Conservation (phyloP, 106 monocot species). For the Allium cepa region DNA sequence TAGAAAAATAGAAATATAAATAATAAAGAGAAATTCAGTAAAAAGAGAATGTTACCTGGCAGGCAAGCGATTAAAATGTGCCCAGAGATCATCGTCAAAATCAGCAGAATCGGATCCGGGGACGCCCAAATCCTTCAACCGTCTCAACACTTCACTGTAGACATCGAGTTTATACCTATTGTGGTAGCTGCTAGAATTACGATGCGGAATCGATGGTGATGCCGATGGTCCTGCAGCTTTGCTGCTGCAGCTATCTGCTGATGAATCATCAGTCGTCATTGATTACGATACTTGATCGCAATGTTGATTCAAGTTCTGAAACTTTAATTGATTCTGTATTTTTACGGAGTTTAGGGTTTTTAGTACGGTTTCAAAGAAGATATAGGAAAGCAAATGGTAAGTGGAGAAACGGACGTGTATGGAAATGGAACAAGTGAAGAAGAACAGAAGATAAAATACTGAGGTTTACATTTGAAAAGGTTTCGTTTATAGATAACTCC, state of each 20-base stretch:
- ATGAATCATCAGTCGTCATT: conserved; percentile 42
- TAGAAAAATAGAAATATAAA: not conserved
- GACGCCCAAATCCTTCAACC: conserved; percentile 37
- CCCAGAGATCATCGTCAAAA: conserved; percentile 31
- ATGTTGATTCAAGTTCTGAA: not conserved
- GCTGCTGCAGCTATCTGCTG: conserved; percentile 53
- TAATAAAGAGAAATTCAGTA: not conserved
- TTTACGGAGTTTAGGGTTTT: not conserved
- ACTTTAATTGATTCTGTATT: not conserved
- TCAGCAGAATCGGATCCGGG: conserved; percentile 24
- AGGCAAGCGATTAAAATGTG: conserved; percentile 27
- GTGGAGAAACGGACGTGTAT: conserved; percentile 8
- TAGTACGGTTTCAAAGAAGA: not conserved
- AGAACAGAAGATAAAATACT: not conserved
- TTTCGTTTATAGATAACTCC: too few relatives aligned
- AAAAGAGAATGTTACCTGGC: conserved; percentile 27
- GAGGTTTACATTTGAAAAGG: not conserved
- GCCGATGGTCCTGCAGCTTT: conserved; percentile 15
- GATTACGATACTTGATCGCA: not conserved
- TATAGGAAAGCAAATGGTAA: conserved; percentile 3
- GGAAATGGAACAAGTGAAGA: not conserved
- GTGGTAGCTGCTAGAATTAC: conserved; percentile 10
- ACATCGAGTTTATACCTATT: conserved; percentile 68
- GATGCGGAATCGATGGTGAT: not conserved
- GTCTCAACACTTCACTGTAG: conserved; percentile 68